Base-by-base conservation (phyloP, 2,329 filamentous ascomycete species). In the Clarireedia paspali region DNA sequence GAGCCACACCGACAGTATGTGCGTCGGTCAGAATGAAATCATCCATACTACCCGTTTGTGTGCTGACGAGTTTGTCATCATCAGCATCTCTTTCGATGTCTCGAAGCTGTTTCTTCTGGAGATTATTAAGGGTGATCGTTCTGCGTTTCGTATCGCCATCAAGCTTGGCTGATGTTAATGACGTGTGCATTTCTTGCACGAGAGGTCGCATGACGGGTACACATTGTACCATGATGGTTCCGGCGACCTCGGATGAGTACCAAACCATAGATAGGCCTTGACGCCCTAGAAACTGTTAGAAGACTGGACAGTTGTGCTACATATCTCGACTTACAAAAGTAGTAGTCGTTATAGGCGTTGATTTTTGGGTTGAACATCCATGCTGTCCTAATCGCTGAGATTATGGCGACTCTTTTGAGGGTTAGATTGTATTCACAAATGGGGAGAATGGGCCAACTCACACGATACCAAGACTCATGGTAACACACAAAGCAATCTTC, bases 181-280 rank as follows among this genome's bases (percentile, higher is more conserved):
- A 70, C 1, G 69, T 70, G 56, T 71, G 68, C 7, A 74, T 65
- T 34, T 75, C 72, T 45, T 71, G 69, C 42, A 80, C 59, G 20
- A 80, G 71, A 0, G 77, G 75, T 9, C 77, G 73, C 6, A 80
- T 62, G 15, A 80, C 73, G 2, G 77, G 77, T 2, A 80, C 74
- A 57, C 75, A 80, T 60, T 79, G 77, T 4, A 79, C 77, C 45
- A 80, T 78, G 60, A 80, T 78, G 26, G 77, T 80, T 53, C 77
- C 77, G 7, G 75, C 72, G 53, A 79, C 70, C 65, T 80, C 77
- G 15, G 76, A 77, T 0, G 75, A 77, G 65, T 78, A 74, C 67
- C 69, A 67, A 54, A 77, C 68, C 60, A 75, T 75, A 0, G 72
- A 74, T 58, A 74, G 66, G 10, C 70, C 75, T 57, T 76, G 73